phyloP scores from a whole-genome alignment of 345 rosid genomes.

The Sonneratia alba region DNA sequence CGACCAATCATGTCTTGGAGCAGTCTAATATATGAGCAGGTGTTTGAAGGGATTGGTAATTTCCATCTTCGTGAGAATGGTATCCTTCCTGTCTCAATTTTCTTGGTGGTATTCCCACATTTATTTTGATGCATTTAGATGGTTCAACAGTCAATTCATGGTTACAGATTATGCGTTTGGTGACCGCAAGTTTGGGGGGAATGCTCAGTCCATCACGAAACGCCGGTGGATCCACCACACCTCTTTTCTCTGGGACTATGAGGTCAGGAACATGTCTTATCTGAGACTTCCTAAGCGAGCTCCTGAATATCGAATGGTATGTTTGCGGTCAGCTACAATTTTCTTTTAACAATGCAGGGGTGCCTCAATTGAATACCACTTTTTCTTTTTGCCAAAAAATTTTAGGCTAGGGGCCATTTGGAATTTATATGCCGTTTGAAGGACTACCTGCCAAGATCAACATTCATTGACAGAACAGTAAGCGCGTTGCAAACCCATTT shows the following conservation, averaged over 20 bases:
- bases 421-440: conserved; percentile 61
- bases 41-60: conserved; percentile 48
- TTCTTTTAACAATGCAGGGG: too few relatives aligned
- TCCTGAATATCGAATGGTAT: conserved; percentile 60
- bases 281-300: conserved; percentile 56
- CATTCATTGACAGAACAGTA: conserved; percentile 46
- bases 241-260: conserved; percentile 76
- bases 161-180: conserved; percentile 74
- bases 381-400: too few relatives aligned
- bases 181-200: conserved; percentile 72
- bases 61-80: conserved; percentile 87
- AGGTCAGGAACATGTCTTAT: conserved; percentile 59
- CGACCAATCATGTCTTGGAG: conserved; percentile 88
- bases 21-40: conserved; percentile 44
- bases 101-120: background rate
- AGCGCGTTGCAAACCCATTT: conserved; percentile 43
- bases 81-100: conserved; percentile 9
- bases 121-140: background rate
- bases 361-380: too few relatives aligned
- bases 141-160: background rate
- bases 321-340: background rate
- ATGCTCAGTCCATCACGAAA: conserved; percentile 74
- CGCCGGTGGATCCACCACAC: conserved; percentile 80
- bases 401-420: conserved; percentile 56
- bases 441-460: conserved; percentile 50